Base-by-base conservation (phyloP, 306 rosid species). In the Sindora glabra region DNA sequence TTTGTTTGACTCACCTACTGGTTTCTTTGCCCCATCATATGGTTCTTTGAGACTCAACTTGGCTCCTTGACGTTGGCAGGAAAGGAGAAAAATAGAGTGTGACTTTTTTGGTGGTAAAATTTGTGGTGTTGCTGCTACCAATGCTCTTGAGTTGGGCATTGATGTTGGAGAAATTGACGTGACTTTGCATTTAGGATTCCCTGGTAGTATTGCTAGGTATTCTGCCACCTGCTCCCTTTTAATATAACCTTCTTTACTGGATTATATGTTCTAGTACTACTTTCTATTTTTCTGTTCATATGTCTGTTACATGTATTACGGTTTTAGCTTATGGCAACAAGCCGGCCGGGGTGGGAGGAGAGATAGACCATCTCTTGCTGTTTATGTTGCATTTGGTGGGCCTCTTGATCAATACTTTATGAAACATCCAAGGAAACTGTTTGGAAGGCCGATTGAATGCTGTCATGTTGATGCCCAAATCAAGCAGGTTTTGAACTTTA, bases 91-190 rank as follows among this genome's bases (percentile, higher is more conserved):
- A 65, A 88, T 92, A 34, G 98, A 92, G 82, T 68, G 86, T 65
- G 92, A 83, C 33, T 76, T 92, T 48, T 88, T 92, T 72, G 80
- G 86, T 51, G 98, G 98, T 63, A 81, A 81, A 71, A 78, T 86
- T 74, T 73, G 85, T 76, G 98, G 98, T 32, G 78, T 92, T 62
- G 96, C 95, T 67, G 95, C 98, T 16, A 92, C 98, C 44, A 92
- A 92, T 92, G 98, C 98, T 69, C 98, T 92, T 71, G 98, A 92
- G 62, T 81, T 92, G 86, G 98, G 98, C 72, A 86, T 88, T 64
- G 96, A 92, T 78, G 96, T 88, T 62, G 98, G 98, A 45, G 89
- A 92, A 65, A 80, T 88, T 74, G 96, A 88, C 66, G 95, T 74
- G 48, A 92, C 98, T 63, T 79, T 92, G 81, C 98, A 92, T 81